Base-by-base conservation (phyloP, 2,329 filamentous ascomycete species). In the Karstenula rhodostoma region DNA sequence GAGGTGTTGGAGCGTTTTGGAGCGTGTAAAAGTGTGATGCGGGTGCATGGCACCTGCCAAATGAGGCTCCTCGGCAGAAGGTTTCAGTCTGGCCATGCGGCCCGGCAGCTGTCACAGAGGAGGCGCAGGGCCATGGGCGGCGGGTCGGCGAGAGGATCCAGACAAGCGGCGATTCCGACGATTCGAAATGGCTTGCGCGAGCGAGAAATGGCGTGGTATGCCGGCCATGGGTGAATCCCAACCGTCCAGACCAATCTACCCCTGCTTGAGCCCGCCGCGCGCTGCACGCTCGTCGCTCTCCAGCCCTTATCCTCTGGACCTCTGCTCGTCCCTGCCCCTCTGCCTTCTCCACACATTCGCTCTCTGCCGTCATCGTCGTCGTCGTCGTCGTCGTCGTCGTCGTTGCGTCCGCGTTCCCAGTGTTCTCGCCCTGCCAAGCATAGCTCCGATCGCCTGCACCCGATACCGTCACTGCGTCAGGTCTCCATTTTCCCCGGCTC, bases 401-500 rank as follows among this genome's bases (percentile, higher is more conserved):
- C 6, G 19, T 23, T 23, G 40, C 42, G 29, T n/a, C 42, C 43
- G 19, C 42, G n/a, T 44, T 23, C 9, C 42, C 19, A 23, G 42
- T 59, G 50, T 57, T 33, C 42, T 55, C 50, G 29, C n/a, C 44
- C 43, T 29, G 43, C 44, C 35, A 55, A 49, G 55, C 59, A 49
- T 56, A 48, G 55, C 9, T 43, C 15, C 23, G 22, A 51, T 47
- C 25, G 46, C 40, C 50, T 40, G 53, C 52, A 59, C 55, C 60
- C 59, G 62, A 25, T 25, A 53, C 54, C 12, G 17, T 29, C 6
- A 56, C 44, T 61, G 54, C 54, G 35, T 57, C 46, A 48, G 25
- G 6, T 19, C 35, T 23, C 2, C 10, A 57, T 59, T 46, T 57
- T 63, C 65, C 63, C 66, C 63, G 63, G 60, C 62, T 57, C 63